Evolutionary conservation across 257 asterid genomes (phyloP), one percentile per base, ranked within the genome.

Genomic region (Cynanchum wilfordii): DNA sequence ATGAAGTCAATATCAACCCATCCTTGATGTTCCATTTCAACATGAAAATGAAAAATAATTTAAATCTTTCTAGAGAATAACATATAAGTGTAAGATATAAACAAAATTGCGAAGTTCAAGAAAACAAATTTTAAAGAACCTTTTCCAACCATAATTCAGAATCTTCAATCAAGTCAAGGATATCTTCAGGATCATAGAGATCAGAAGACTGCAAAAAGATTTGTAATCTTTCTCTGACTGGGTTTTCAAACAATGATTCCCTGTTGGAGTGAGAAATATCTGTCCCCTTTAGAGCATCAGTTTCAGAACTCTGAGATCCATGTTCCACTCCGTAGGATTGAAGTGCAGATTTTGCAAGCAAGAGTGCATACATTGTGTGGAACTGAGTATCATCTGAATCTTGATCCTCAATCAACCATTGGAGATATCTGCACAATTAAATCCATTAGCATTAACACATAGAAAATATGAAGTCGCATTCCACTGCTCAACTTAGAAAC

Each of bases 61-160:
- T 44, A 19, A 19, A 17, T 27, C 24, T 64, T 64, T 36, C 50
- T 2, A 49, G 59, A 51, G 44, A 19, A 7, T 6, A 20, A 7
- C 1, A 24, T 7, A 50, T 17, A 51, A 30, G 17, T 47, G 58
- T 65, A 30, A 59, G 44, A 58, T 27, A 52, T n/a, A 50, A 67
- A 45, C 17, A 72, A 58, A 72, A 56, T 57, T 54, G 20, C 19
- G 47, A 44, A 7, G 51, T 54, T 49, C 50, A 66, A 5, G 40
- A 30, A 33, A 63, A 36, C 68, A 64, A 36, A 36, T 0, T 36
- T 64, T 15, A 64, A 47, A 49, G 42, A 66, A 91, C 98, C 98
- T 95, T 95, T 89, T 95, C 99, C 69, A 90, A 86, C 98, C 96
- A 95, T 50, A 95, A 81, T 52, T 92, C 97, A 49, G 98, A 95